Percentiles rank a stretch among this genome's conserved stretches.
These are phyloP conservation scores for Venustampulla echinocandica DNA, from an alignment of 495 filamentous ascomycete genomes.

Conservation along the genomic window DNA sequence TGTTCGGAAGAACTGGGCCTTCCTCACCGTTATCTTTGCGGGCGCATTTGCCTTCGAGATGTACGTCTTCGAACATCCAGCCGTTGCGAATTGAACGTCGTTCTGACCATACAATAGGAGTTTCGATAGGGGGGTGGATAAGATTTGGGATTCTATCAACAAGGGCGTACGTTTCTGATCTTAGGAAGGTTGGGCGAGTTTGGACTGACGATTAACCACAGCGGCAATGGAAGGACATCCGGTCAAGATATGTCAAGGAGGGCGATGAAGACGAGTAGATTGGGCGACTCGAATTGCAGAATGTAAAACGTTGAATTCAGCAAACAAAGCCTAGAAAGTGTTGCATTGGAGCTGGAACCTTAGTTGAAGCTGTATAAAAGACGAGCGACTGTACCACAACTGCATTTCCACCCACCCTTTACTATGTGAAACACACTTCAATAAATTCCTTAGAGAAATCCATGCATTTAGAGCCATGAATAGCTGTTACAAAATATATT, in stretches of 20 bases:
- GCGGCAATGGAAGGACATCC: conserved; percentile 99
- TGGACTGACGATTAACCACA: conserved; percentile 32
- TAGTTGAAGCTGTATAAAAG: conserved; percentile 21
- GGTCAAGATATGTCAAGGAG: conserved; percentile 63
- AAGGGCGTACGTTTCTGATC: conserved; percentile 60
- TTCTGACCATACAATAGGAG: conserved; percentile 40
- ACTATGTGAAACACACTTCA: background rate
- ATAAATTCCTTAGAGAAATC: too few relatives aligned
- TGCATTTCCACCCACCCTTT: too few relatives aligned
- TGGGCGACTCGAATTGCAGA: background rate
- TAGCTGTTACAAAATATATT: too few relatives aligned
- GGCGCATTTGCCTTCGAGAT: conserved; percentile 88
- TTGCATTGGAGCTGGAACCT: background rate
- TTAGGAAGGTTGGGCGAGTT: background rate
- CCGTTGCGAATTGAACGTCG: background rate
- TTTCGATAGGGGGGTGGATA: conserved; percentile 69
- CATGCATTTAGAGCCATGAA: too few relatives aligned
- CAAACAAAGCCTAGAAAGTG: background rate
- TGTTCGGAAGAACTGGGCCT: conserved; percentile 76
- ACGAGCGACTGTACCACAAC: conserved; percentile 16
- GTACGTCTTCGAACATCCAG: conserved; percentile 42
- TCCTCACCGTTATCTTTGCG: conserved; percentile 77
- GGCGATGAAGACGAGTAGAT: conserved; percentile 27
- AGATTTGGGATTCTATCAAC: conserved; percentile 84
- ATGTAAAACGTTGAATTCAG: background rate